Conservation (phyloP, 1,139 yeast species). For the Meyerozyma elateridarum region DNA sequence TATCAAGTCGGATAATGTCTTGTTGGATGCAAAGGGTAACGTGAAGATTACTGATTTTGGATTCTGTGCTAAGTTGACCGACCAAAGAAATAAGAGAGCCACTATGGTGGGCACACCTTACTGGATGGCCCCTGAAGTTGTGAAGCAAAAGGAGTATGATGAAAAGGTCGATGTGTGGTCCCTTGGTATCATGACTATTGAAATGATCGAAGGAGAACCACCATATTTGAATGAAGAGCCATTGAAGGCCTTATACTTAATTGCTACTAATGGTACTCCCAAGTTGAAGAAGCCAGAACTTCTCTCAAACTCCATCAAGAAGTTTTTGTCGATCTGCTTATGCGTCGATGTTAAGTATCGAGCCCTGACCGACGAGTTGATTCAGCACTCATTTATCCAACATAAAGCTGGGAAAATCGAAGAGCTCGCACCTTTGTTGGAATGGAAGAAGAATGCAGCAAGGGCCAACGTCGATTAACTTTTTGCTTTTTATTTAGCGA, state of each 20-base stretch:
- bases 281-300: slow-evolving; percentile 83
- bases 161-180: slow-evolving; percentile 98
- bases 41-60: slow-evolving; percentile 98
- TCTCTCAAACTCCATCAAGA: slow-evolving; percentile 73
- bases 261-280: slow-evolving; percentile 97
- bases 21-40: slow-evolving; percentile 79
- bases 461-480: no score
- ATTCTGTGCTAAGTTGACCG: slow-evolving; percentile 93
- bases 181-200: slow-evolving; percentile 95
- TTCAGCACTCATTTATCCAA: slow-evolving; percentile 74
- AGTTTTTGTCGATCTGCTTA: slow-evolving; percentile 83
- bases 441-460: slow-evolving; percentile 47
- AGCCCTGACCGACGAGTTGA: slow-evolving; percentile 83
- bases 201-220: slow-evolving; percentile 98
- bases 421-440: slow-evolving; percentile 64
- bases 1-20: slow-evolving; percentile 90
- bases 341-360: slow-evolving; percentile 93
- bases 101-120: slow-evolving; percentile 99
- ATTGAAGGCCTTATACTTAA: slow-evolving; percentile 76
- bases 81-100: slow-evolving; percentile 87
- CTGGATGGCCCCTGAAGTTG: slow-evolving; percentile 99
- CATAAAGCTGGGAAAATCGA: slow-evolving; percentile 64
- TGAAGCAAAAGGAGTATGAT: slow-evolving; percentile 92
- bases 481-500: no score
- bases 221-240: slow-evolving; percentile 97